Conservation (phyloP, 371 early-diverging fungal genomes). For the Synchytrium microbalum region DNA sequence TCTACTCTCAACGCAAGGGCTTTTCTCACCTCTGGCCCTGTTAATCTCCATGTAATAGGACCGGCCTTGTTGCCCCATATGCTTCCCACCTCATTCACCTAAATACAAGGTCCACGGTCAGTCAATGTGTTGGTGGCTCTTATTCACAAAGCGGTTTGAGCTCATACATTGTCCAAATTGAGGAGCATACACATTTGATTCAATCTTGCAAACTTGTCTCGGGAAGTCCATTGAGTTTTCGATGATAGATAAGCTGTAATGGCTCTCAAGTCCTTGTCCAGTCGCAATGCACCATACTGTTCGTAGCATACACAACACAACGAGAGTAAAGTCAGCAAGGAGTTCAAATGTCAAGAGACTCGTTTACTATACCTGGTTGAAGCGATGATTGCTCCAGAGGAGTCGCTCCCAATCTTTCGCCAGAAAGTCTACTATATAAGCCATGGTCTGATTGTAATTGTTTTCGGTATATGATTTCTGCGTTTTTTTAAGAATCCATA, state of each 20-base stretch:
- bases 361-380: slow-evolving; percentile 54
- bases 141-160: too few species aligned
- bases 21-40: slow-evolving; percentile 48
- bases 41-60: slow-evolving; percentile 56
- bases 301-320: slow-evolving; percentile 10
- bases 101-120: too few species aligned
- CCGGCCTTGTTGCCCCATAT: slow-evolving; percentile 61
- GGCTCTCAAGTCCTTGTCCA: slow-evolving; percentile 82
- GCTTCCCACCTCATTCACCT: slow-evolving; percentile 60
- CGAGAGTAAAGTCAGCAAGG: background rate
- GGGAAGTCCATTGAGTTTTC: slow-evolving; percentile 48
- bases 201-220: slow-evolving; percentile 70
- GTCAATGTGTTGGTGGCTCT: too few species aligned
- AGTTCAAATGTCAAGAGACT: background rate
- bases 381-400: slow-evolving; percentile 64
- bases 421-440: slow-evolving; percentile 51
- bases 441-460: slow-evolving; percentile 60
- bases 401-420: slow-evolving; percentile 79
- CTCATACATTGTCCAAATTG: slow-evolving; percentile 66
- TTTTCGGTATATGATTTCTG: slow-evolving; percentile 55
- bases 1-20: slow-evolving; percentile 36
- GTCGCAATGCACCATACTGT: slow-evolving; percentile 66
- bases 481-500: background rate
- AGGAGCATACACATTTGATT: slow-evolving; percentile 72
- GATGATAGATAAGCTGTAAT: slow-evolving; percentile 60